Percentiles rank a stretch among this genome's conserved stretches.
Evolutionary conservation across 306 rosid species (phyloP).

Genomic region (Quercus rubra): DNA sequence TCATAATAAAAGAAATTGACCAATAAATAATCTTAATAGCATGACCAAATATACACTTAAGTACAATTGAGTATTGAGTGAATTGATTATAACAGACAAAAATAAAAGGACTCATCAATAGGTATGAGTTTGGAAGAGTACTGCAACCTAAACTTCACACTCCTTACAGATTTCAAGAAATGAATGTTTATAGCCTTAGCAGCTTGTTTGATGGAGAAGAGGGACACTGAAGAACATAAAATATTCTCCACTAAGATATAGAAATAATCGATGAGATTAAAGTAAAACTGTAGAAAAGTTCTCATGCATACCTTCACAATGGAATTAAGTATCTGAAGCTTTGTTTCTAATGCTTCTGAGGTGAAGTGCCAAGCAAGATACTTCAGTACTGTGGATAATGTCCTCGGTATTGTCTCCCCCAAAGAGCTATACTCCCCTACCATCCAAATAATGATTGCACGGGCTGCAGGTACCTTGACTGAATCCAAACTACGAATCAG

Average conservation of each 20-base stretch:
- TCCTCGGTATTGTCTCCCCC: conserved; percentile 75
- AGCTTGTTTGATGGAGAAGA: neutral
- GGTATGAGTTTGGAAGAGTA: too few relatives aligned
- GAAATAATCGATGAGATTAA: conserved; percentile 2
- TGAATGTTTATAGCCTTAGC: neutral
- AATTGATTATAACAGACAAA: too few relatives aligned
- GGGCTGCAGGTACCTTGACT: conserved; percentile 81
- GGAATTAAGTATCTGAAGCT: conserved; percentile 89
- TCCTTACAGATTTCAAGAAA: too few relatives aligned
- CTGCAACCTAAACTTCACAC: too few relatives aligned
- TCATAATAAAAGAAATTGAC: too few relatives aligned
- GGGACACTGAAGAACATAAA: neutral
- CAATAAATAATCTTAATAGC: too few relatives aligned
- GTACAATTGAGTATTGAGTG: too few relatives aligned
- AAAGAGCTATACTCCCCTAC: conserved; percentile 85
- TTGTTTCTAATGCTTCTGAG: conserved; percentile 80
- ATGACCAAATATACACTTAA: too few relatives aligned
- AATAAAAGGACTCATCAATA: too few relatives aligned
- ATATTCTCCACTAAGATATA: conserved; percentile 7
- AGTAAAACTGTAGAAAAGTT: neutral
- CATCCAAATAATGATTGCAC: conserved; percentile 93
- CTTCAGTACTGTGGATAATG: conserved; percentile 70
- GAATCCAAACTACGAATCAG: conserved; percentile 72
- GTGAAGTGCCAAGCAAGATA: conserved; percentile 82
- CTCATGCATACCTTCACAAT: conserved; percentile 58